These are phyloP conservation scores for Alternaria incomplexa DNA, from an alignment of 2,329 filamentous ascomycete species.

Conservation along the genomic window DNA sequence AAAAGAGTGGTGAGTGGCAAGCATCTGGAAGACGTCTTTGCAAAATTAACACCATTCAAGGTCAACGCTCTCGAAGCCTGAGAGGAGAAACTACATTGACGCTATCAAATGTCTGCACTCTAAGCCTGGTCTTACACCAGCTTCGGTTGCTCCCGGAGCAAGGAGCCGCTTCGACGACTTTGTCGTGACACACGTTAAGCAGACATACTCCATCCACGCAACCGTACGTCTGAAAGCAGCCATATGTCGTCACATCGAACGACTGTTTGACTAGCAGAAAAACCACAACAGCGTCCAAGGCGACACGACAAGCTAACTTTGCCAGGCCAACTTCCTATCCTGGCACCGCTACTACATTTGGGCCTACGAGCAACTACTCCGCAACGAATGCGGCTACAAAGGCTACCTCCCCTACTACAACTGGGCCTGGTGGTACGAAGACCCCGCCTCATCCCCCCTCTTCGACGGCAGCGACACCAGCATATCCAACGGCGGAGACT, in stretches of 20 bases:
- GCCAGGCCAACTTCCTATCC: conserved; percentile 35
- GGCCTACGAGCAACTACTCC: conserved; percentile 50
- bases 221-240: conserved; percentile 41
- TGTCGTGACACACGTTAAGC: conserved; percentile 38
- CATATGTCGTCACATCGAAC: too few species aligned
- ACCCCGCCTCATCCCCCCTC: conserved; percentile 55
- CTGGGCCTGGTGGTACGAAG: conserved; percentile 56
- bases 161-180: conserved; percentile 43
- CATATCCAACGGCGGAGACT: conserved; percentile 54
- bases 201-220: conserved; percentile 36
- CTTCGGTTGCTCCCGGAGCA: conserved; percentile 27
- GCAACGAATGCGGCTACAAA: conserved; percentile 50
- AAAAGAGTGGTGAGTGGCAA: background rate
- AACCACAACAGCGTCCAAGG: too few species aligned
- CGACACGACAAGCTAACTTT: background rate
- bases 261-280: too few species aligned
- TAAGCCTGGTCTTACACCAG: conserved; percentile 30
- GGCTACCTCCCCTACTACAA: conserved; percentile 58
- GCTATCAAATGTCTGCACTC: conserved; percentile 39
- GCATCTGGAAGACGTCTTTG: background rate
- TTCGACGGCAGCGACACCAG: conserved; percentile 62
- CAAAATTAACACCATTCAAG: background rate
- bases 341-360: conserved; percentile 53
- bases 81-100: conserved; percentile 37
- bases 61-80: conserved; percentile 19